Base-by-base conservation (phyloP, 495 filamentous ascomycete genomes). In the Eremomyces bilateralis region DNA sequence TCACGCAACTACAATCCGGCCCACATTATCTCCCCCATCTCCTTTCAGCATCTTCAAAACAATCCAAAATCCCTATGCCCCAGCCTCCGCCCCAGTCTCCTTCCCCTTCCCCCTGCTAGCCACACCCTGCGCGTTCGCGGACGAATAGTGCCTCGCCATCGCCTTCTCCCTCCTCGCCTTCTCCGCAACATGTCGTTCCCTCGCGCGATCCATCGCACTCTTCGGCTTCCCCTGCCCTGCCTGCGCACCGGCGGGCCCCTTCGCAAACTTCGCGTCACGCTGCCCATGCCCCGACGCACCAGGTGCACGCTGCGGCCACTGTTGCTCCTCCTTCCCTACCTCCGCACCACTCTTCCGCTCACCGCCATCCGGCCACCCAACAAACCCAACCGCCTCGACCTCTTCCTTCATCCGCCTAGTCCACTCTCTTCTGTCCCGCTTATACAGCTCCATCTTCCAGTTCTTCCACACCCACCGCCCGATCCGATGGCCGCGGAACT, bases 371-470 rank as follows among this genome's bases (percentile, higher is more conserved):
- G 49, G 40, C 20, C 53, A 53, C 10, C 48, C 43, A 33, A 52
- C 48, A 31, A 56, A 58, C 3, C 53, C 51, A 20, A 54, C 54
- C 34, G 53, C 54, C 20, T 51, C 53, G 31, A 46, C 51, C n/a
- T 45, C 45, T 4, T 39, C 68, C 56, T 76, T 79, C 12, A 70
- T 73, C 53, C 69, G 70, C 15, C 57, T 53, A 19, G 72, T 63
- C 80, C 80, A 90, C 22, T 83, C 76, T 55, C 60, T 25, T 70
- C 33, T 54, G 32, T 68, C 59, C 31, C 70, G 57, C 42, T 75
- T 78, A 55, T 74, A 95, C 16, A 84, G 47, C 53, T 95, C 88
- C 58, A 92, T 82, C 35, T 64, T 68, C 90, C 88, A 97, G 40
- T 88, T 80, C 35, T 74, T 61, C 85, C 82, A 94, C 8, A 91